Percentiles rank a stretch among this genome's conserved stretches.
phyloP scores from a whole-genome alignment of 2,329 filamentous ascomycete species.

The Aspergillus puulaauensis region DNA sequence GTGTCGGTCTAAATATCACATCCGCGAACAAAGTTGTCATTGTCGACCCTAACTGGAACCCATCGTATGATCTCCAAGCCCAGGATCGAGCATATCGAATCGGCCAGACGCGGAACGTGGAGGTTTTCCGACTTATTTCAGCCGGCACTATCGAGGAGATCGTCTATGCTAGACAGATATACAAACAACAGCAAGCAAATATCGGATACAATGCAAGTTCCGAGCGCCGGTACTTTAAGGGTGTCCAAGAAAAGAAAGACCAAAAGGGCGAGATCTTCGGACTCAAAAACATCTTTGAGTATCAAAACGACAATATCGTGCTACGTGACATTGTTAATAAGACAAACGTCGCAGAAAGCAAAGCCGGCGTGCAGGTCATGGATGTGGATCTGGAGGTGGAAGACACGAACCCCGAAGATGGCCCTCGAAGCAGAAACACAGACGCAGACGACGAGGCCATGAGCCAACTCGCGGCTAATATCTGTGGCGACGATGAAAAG shows the following conservation, averaged over 20 bases:
- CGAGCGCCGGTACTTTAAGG: constrained; percentile 92
- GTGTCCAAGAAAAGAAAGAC: constrained; percentile 78
- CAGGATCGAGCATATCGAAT: constrained; percentile 97
- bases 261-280: constrained; percentile 95
- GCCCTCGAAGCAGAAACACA: constrained; percentile 18
- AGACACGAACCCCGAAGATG: constrained; percentile 51
- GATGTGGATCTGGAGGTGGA: constrained; percentile 68
- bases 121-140: constrained; percentile 89
- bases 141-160: constrained; percentile 95
- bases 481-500: constrained; percentile 45
- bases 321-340: constrained; percentile 97
- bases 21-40: constrained; percentile 98
- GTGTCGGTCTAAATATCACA: constrained; percentile 93
- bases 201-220: constrained; percentile 93
- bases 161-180: constrained; percentile 94
- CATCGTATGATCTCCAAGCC: constrained; percentile 88
- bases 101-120: constrained; percentile 86
- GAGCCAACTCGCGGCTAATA: constrained; percentile 67
- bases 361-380: constrained; percentile 77
- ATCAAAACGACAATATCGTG: constrained; percentile 74
- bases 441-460: constrained; percentile 64
- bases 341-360: constrained; percentile 93
- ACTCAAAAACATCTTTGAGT: constrained; percentile 80
- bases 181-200: constrained; percentile 98
- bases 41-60: constrained; percentile 97